phyloP scores from a whole-genome alignment of 495 filamentous ascomycete genomes.

The Penicillium canariense region DNA sequence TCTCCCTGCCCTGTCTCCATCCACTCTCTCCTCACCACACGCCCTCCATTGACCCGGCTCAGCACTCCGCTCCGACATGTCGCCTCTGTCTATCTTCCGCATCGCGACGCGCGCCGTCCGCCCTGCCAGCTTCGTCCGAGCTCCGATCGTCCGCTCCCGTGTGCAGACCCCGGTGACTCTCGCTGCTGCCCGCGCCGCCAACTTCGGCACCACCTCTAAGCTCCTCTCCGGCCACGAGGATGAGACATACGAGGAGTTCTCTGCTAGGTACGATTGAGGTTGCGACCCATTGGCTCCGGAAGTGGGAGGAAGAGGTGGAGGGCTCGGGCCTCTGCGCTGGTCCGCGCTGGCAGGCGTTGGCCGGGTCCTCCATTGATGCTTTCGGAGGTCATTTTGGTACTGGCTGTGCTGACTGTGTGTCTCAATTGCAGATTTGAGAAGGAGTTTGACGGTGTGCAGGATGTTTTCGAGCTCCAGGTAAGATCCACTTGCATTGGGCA shows the following conservation, averaged over 20 bases:
- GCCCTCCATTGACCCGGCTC: conserved; percentile 31
- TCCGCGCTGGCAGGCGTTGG: conserved; percentile 8
- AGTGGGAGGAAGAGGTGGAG: conserved; percentile 6
- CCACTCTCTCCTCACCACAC: conserved; percentile 34
- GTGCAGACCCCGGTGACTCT: conserved; percentile 53
- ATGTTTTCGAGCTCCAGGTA: conserved; percentile 99
- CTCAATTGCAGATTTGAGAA: conserved; percentile 82
- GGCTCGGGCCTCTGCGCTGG: conserved; percentile 5
- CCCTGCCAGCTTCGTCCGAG: conserved; percentile 58
- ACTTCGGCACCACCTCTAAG: conserved; percentile 68
- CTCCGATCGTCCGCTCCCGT: conserved; percentile 56
- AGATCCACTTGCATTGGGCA: conserved; percentile 21
- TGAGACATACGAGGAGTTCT: conserved; percentile 98
- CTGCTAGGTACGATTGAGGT: conserved; percentile 73
- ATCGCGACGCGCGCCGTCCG: conserved; percentile 64
- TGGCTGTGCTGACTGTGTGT: conserved; percentile 17
- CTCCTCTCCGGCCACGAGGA: conserved; percentile 67
- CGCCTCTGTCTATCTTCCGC: conserved; percentile 67
- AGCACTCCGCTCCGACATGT: conserved; percentile 48
- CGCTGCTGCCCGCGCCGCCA: conserved; percentile 50
- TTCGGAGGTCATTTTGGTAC: conserved; percentile 5
- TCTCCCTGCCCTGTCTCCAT: conserved; percentile 31
- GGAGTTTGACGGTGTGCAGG: conserved; percentile 95
- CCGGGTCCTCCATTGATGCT: conserved; percentile 11
- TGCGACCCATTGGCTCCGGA: conserved; percentile 30